These are phyloP conservation scores for Omphalea diandra DNA, from an alignment of 441 rosid genomes.

Conservation along the genomic window DNA sequence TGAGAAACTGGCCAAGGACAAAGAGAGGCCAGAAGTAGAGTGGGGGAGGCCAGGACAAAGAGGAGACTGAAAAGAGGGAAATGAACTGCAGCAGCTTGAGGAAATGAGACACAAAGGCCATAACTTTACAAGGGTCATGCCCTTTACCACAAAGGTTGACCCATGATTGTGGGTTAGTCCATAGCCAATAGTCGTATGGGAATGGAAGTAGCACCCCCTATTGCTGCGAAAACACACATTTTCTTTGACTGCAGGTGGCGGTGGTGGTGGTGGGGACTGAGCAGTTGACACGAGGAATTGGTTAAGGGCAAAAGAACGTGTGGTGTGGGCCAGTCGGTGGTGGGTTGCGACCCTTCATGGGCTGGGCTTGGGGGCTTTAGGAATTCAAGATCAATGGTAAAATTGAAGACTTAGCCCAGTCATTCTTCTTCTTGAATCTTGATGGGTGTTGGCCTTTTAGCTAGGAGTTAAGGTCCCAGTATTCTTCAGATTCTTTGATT, in stretches of 20 bases:
- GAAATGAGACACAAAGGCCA: constrained; percentile 76
- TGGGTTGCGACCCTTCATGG: not conserved
- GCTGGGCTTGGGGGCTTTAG: not conserved
- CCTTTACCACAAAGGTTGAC: constrained; percentile 67
- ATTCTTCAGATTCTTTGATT: too few relatives aligned
- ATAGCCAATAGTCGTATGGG: constrained; percentile 79
- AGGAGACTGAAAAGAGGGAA: constrained; percentile 68
- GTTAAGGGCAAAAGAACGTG: too few relatives aligned
- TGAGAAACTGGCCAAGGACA: constrained; percentile 84
- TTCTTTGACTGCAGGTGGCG: not conserved
- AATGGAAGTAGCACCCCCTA: constrained; percentile 66
- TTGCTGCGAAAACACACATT: constrained; percentile 69
- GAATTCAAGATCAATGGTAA: too few relatives aligned
- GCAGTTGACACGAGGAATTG: too few relatives aligned
- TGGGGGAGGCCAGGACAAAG: constrained; percentile 84
- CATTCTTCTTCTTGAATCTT: too few relatives aligned
- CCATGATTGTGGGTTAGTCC: constrained; percentile 85
- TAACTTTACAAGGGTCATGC: constrained; percentile 65
- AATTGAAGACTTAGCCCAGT: too few relatives aligned
- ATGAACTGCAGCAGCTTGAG: constrained; percentile 68
- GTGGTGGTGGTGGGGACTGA: not conserved
- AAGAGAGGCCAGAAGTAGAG: constrained; percentile 88
- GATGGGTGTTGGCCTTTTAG: too few relatives aligned
- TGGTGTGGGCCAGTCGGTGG: not conserved
- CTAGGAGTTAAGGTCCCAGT: too few relatives aligned